Conservation (phyloP, 306 rosid genomes). For the Vigna trinervia region DNA sequence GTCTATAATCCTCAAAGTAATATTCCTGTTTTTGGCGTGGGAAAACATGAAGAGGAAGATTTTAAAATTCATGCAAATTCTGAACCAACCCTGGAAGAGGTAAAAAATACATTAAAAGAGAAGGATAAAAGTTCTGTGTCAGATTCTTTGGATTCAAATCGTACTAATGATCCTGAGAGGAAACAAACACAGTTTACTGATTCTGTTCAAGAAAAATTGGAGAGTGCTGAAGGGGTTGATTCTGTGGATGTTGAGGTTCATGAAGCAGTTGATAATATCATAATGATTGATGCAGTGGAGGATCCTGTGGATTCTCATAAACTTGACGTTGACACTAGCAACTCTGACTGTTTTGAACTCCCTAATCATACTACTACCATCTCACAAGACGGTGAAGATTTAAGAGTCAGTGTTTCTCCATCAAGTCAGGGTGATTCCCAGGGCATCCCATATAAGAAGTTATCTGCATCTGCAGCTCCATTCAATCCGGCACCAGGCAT, state of each 20-base stretch:
- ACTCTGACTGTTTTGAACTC: constrained; percentile 52
- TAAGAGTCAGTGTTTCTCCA: constrained; percentile 49
- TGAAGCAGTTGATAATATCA: constrained; percentile 49
- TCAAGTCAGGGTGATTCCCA: constrained; percentile 54
- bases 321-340: constrained; percentile 49
- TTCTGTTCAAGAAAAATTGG: constrained; percentile 51
- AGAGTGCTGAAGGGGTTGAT: constrained; percentile 50
- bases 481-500: constrained; percentile 74
- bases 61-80: constrained; percentile 52
- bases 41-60: constrained; percentile 52
- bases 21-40: constrained; percentile 41
- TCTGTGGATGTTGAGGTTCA: constrained; percentile 49
- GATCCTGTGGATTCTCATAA: constrained; percentile 49
- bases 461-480: constrained; percentile 94
- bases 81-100: constrained; percentile 44
- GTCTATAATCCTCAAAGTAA: constrained; percentile 58
- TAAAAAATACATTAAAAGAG: constrained; percentile 45
- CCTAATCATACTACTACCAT: constrained; percentile 46
- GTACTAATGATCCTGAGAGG: constrained; percentile 51
- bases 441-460: constrained; percentile 64
- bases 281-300: constrained; percentile 47
- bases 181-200: constrained; percentile 47
- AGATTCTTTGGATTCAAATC: constrained; percentile 48
- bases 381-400: constrained; percentile 58
- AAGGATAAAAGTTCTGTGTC: constrained; percentile 36